Percentiles rank a stretch among this genome's conserved stretches.
These are phyloP conservation scores for Colletotrichum chrysophilum DNA, from an alignment of 2,329 filamentous ascomycete genomes.

Conservation along the genomic window DNA sequence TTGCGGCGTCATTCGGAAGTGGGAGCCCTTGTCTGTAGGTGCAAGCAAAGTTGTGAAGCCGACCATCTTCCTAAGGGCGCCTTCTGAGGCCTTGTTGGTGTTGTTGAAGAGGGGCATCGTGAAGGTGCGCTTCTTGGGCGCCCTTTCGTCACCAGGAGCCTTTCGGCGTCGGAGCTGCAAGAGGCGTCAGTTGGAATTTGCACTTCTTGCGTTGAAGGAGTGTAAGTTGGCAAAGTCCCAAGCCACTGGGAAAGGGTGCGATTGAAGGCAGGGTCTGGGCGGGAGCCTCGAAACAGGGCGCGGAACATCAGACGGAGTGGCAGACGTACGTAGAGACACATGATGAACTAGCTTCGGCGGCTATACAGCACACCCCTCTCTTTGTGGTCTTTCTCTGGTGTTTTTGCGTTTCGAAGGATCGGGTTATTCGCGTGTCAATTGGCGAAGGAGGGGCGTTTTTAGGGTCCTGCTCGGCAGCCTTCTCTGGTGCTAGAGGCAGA, in stretches of 20 bases:
- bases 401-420: not conserved
- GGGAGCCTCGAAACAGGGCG: not conserved
- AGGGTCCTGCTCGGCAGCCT: not conserved
- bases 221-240: not conserved
- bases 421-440: not conserved
- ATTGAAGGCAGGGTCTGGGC: not conserved
- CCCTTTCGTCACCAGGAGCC: not conserved
- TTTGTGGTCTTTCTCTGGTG: not conserved
- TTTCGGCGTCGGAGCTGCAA: slow-evolving; percentile 18
- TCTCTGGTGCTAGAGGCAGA: not conserved
- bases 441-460: not conserved
- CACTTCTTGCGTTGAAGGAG: not conserved
- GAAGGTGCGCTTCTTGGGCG: slow-evolving; percentile 33
- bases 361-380: not conserved
- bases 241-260: not conserved
- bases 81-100: slow-evolving; percentile 34
- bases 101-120: slow-evolving; percentile 46
- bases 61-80: slow-evolving; percentile 37
- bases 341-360: not conserved
- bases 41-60: slow-evolving; percentile 35
- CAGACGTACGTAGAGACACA: slow-evolving; percentile 21
- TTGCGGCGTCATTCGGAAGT: slow-evolving; percentile 24
- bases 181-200: not conserved
- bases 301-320: not conserved
- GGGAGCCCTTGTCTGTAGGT: slow-evolving; percentile 32